Percentiles rank a stretch among this genome's conserved stretches.
phyloP scores from a whole-genome alignment of 257 asterid genomes.

The Misopates orontium region DNA sequence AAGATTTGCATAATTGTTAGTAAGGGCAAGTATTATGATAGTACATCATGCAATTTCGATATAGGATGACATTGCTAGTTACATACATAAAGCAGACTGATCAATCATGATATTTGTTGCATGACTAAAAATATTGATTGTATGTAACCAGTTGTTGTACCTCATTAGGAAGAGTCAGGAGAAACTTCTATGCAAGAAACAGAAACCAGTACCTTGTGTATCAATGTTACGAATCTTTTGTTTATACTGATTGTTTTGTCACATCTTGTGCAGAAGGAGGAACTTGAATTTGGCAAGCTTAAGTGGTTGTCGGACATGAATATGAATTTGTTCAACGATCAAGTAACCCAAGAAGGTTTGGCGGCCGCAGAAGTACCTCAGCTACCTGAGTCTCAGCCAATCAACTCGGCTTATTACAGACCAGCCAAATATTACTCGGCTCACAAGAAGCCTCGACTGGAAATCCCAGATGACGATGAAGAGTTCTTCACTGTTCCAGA shows the following conservation, averaged over 20 bases:
- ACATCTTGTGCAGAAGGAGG: slow-evolving; percentile 65
- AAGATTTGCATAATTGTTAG: too few relatives aligned
- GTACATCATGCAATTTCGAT: too few relatives aligned
- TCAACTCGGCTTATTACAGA: slow-evolving; percentile 34
- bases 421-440: slow-evolving; percentile 43
- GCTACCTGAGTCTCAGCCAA: slow-evolving; percentile 55
- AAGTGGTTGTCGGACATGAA: slow-evolving; percentile 75
- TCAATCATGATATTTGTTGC: too few relatives aligned
- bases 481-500: slow-evolving; percentile 89
- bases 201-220: not conserved
- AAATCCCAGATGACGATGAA: slow-evolving; percentile 61
- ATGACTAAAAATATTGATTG: too few relatives aligned
- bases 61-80: too few relatives aligned
- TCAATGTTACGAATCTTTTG: not conserved
- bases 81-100: too few relatives aligned
- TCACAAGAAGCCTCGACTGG: slow-evolving; percentile 74
- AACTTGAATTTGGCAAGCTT: slow-evolving; percentile 74
- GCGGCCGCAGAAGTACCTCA: slow-evolving; percentile 93
- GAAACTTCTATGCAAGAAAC: too few relatives aligned
- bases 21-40: too few relatives aligned
- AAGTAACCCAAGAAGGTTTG: slow-evolving; percentile 39
- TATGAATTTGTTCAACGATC: slow-evolving; percentile 62
- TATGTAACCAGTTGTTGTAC: not conserved
- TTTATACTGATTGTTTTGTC: not conserved
- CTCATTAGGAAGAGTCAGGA: too few relatives aligned